Conservation (phyloP, 2,329 filamentous ascomycete species). For the Atkinsonella hypoxylon region DNA sequence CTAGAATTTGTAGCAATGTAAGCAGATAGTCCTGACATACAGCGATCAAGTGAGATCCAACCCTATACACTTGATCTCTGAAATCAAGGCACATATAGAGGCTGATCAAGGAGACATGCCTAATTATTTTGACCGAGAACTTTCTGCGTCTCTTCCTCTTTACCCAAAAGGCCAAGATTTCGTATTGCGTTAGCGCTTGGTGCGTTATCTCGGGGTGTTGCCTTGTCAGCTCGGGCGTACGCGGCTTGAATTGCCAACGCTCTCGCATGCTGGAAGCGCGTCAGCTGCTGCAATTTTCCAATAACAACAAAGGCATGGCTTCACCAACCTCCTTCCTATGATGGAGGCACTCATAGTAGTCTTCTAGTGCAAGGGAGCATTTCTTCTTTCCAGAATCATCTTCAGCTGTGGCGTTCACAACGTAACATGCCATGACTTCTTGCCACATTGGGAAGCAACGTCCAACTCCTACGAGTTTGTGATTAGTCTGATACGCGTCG, state of each 20-base stretch:
- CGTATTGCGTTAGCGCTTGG: slow-evolving; percentile 79
- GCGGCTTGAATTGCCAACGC: slow-evolving; percentile 69
- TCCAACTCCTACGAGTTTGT: slow-evolving; percentile 36
- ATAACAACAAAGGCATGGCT: background rate
- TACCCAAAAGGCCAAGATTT: slow-evolving; percentile 71
- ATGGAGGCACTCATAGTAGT: slow-evolving; percentile 98
- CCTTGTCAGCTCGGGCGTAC: slow-evolving; percentile 67
- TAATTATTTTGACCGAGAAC: slow-evolving; percentile 29
- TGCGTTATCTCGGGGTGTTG: slow-evolving; percentile 65
- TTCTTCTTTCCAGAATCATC: slow-evolving; percentile 76
- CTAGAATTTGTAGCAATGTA: background rate
- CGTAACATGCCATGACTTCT: slow-evolving; percentile 96
- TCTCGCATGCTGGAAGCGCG: slow-evolving; percentile 53
- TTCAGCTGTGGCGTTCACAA: slow-evolving; percentile 76
- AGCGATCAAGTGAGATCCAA: background rate
- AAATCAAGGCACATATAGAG: background rate
- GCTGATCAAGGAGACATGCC: background rate
- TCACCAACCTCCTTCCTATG: slow-evolving; percentile 90
- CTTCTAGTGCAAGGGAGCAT: slow-evolving; percentile 74
- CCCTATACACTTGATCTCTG: background rate
- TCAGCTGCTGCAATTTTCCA: slow-evolving; percentile 9
- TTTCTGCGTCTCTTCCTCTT: slow-evolving; percentile 67
- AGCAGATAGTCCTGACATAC: background rate
- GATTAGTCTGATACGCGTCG: slow-evolving; percentile 10
- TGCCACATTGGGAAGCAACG: slow-evolving; percentile 99